Conservation (phyloP, 257 asterid genomes). For the Cruciata laevipes region DNA sequence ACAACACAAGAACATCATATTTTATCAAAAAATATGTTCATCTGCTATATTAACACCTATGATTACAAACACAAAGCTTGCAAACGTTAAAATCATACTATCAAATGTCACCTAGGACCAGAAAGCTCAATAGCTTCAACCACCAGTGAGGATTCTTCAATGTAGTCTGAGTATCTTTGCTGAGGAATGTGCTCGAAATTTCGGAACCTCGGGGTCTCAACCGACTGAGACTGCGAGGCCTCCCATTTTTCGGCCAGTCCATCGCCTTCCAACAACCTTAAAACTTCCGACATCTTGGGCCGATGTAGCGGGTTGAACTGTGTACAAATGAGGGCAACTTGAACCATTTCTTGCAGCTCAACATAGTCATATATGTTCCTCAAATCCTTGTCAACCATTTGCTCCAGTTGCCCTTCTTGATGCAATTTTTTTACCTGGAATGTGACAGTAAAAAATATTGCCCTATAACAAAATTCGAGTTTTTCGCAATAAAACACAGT, state of each 20-base stretch:
- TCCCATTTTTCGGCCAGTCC: conserved; percentile 92
- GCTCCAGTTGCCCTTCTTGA: conserved; percentile 62
- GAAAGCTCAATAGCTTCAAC: conserved; percentile 93
- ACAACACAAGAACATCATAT: background rate
- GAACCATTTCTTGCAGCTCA: conserved; percentile 77
- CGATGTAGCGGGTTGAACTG: conserved; percentile 72
- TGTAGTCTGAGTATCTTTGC: conserved; percentile 58
- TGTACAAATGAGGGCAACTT: conserved; percentile 81
- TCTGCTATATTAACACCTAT: conserved; percentile 43
- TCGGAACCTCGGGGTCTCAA: conserved; percentile 48
- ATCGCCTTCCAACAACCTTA: conserved; percentile 93
- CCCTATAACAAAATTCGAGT: background rate
- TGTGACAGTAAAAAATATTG: background rate
- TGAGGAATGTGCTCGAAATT: conserved; percentile 46
- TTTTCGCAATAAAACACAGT: background rate
- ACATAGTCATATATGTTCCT: conserved; percentile 48
- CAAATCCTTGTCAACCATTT: conserved; percentile 66
- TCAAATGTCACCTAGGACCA: conserved; percentile 69
- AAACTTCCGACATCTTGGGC: conserved; percentile 89
- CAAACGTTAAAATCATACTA: background rate
- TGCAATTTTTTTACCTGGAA: conserved; percentile 74
- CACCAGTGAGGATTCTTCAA: conserved; percentile 74
- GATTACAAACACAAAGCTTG: background rate
- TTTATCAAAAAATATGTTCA: conserved; percentile 13
- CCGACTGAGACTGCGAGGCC: conserved; percentile 42